A percentile compares a stretch with the other conserved stretches of the same genome.
Conservation (phyloP, 495 filamentous ascomycete species). For the Aspergillus coremiiformis region DNA sequence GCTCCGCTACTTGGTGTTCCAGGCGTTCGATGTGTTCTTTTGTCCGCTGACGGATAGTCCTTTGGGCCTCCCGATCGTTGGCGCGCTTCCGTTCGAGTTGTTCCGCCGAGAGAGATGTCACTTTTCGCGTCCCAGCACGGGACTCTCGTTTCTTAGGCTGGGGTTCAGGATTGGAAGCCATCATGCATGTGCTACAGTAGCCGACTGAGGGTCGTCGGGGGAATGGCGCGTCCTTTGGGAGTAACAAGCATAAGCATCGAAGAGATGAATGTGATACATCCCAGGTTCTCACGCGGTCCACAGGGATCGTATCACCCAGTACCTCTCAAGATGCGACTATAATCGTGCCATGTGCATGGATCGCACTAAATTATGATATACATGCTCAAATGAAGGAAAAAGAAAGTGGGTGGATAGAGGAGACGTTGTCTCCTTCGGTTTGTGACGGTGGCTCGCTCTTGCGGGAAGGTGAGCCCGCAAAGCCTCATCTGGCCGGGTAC, state of each 20-base stretch:
- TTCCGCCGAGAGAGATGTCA: conserved; percentile 49
- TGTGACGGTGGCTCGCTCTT: conserved; percentile 3
- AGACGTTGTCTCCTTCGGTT: conserved; percentile 7
- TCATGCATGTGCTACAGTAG: conserved; percentile 6
- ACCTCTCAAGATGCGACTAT: conserved; percentile 14
- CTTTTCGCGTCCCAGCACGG: conserved; percentile 52
- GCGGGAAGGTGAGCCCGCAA: conserved; percentile 3
- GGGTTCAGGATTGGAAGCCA: conserved; percentile 14
- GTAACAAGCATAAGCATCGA: not conserved
- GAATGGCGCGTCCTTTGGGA: conserved; percentile 6
- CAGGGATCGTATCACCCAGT: not conserved
- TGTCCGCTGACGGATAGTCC: conserved; percentile 53
- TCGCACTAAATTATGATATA: conserved; percentile 11
- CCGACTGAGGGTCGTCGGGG: conserved; percentile 1
- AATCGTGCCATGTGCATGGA: conserved; percentile 20
- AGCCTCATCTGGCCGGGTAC: conserved; percentile 8
- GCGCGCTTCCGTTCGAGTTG: conserved; percentile 57
- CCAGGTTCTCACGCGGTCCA: conserved; percentile 10
- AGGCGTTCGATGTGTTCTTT: conserved; percentile 52
- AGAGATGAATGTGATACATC: conserved; percentile 9
- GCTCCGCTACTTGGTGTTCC: conserved; percentile 44
- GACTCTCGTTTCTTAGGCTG: conserved; percentile 37
- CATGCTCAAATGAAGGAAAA: conserved; percentile 5
- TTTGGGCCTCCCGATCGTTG: conserved; percentile 57
- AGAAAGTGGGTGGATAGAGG: conserved; percentile 8